Percentiles rank a stretch among this genome's conserved stretches.
Conservation (phyloP, 306 rosid species). For the Cucurbita ficifolia region DNA sequence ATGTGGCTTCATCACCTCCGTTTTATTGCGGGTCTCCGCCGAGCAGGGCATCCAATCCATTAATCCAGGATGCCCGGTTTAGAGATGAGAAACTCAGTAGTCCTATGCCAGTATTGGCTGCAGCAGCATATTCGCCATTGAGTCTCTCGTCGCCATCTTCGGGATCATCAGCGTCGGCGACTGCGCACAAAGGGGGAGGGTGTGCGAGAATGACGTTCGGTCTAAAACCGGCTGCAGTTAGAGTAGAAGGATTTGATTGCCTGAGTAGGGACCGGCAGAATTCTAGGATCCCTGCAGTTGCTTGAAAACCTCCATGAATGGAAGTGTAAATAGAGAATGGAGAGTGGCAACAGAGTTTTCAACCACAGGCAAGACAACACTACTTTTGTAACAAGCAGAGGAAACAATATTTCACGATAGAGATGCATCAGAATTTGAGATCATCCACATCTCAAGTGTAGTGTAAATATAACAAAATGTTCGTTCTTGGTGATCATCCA, state of each 20-base stretch:
- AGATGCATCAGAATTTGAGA: slow-evolving; percentile 20
- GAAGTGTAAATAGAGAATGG: slow-evolving; percentile 62
- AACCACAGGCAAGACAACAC: slow-evolving; percentile 14
- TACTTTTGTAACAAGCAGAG: slow-evolving; percentile 24
- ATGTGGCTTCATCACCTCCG: slow-evolving; percentile 64
- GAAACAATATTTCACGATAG: slow-evolving; percentile 17
- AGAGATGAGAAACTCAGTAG: slow-evolving; percentile 35
- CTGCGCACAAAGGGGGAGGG: slow-evolving; percentile 56
- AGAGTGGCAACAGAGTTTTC: slow-evolving; percentile 25
- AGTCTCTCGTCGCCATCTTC: slow-evolving; percentile 33
- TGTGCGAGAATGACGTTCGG: slow-evolving; percentile 57
- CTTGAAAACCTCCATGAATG: slow-evolving; percentile 33
- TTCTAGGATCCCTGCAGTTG: slow-evolving; percentile 71
- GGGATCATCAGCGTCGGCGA: too few species aligned
- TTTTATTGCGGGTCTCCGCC: slow-evolving; percentile 83
- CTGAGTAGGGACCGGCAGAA: slow-evolving; percentile 71
- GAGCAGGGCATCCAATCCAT: slow-evolving; percentile 58
- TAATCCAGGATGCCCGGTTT: slow-evolving; percentile 60
- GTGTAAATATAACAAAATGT: slow-evolving; percentile 22
- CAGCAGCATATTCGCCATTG: slow-evolving; percentile 35
- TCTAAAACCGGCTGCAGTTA: slow-evolving; percentile 68
- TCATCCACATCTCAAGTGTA: slow-evolving; percentile 7
- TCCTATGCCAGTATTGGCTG: slow-evolving; percentile 13
- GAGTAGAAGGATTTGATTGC: slow-evolving; percentile 91
- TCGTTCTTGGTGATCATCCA: slow-evolving; percentile 23